Evolutionary conservation across 2,329 filamentous ascomycete species (phyloP).

Genomic region (Trichoderma afroharzianum): DNA sequence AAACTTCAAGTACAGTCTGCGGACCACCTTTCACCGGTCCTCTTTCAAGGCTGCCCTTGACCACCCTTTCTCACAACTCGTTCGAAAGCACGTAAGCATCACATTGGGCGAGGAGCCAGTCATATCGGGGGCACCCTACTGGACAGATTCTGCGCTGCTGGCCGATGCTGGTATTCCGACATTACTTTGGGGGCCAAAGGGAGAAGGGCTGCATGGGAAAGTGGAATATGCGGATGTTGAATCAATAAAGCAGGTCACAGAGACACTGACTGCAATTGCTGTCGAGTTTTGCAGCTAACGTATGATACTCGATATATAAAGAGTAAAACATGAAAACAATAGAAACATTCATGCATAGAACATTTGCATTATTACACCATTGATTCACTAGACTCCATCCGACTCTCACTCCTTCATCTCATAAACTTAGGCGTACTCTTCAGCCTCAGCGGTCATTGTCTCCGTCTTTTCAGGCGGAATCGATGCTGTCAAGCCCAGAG

Average conservation of each 20-base stretch:
- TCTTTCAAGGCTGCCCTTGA: conserved; percentile 38
- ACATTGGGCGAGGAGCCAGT: conserved; percentile 27
- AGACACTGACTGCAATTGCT: conserved; percentile 27
- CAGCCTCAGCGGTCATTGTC: conserved; percentile 6
- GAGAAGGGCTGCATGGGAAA: conserved; percentile 47
- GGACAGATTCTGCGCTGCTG: conserved; percentile 51
- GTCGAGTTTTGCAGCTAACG: conserved; percentile 29
- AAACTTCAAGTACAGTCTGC: conserved; percentile 39
- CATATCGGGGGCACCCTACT: conserved; percentile 36
- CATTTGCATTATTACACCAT: neutral
- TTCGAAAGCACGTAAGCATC: conserved; percentile 27
- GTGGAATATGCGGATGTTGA: conserved; percentile 48
- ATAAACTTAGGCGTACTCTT: conserved; percentile 7
- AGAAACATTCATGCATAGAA: neutral
- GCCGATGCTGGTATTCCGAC: conserved; percentile 42
- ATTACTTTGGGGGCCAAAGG: conserved; percentile 45
- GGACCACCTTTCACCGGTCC: conserved; percentile 40
- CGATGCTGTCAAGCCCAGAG: conserved; percentile 25
- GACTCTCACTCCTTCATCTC: neutral
- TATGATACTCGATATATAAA: too few relatives aligned
- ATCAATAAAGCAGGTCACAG: conserved; percentile 36
- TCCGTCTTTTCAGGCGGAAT: conserved; percentile 22
- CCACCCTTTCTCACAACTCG: conserved; percentile 39
- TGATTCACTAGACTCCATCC: neutral
- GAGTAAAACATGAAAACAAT: neutral